Conservation (phyloP, 2,329 filamentous ascomycete genomes). For the Beauveria scarabaeidicola region DNA sequence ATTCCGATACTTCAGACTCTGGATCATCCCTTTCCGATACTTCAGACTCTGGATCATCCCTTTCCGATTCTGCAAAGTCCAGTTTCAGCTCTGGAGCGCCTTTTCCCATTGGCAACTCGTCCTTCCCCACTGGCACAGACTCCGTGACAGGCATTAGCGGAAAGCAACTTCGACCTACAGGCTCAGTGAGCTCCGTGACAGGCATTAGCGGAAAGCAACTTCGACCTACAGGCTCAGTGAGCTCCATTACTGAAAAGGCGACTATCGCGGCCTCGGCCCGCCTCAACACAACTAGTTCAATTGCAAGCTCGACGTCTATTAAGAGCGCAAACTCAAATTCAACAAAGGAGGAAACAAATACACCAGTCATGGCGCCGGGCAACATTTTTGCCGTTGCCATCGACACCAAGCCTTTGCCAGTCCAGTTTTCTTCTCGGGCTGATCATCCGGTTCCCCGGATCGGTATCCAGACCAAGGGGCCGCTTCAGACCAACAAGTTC, state of each 20-base stretch:
- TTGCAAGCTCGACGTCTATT: not conserved
- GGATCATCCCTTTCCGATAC: not conserved
- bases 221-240: too few relatives aligned
- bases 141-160: not conserved
- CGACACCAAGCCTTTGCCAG: slow-evolving; percentile 41
- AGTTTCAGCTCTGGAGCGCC: not conserved
- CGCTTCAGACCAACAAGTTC: slow-evolving; percentile 71
- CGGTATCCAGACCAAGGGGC: slow-evolving; percentile 38
- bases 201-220: not conserved
- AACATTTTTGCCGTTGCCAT: slow-evolving; percentile 52
- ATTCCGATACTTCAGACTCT: not conserved
- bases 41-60: not conserved
- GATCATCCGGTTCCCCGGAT: slow-evolving; percentile 52
- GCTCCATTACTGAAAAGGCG: not conserved
- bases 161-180: not conserved
- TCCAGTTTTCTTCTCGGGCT: slow-evolving; percentile 35
- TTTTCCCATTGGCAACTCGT: not conserved
- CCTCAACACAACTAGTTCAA: not conserved
- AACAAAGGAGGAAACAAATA: not conserved
- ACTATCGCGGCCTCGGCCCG: not conserved
- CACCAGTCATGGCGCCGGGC: slow-evolving; percentile 11
- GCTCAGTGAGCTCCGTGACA: not conserved
- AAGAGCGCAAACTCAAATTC: not conserved
- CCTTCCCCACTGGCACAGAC: not conserved
- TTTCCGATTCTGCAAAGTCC: not conserved